These are phyloP conservation scores for Macaranga tanarius DNA, from an alignment of 441 rosid genomes.

Conservation along the genomic window DNA sequence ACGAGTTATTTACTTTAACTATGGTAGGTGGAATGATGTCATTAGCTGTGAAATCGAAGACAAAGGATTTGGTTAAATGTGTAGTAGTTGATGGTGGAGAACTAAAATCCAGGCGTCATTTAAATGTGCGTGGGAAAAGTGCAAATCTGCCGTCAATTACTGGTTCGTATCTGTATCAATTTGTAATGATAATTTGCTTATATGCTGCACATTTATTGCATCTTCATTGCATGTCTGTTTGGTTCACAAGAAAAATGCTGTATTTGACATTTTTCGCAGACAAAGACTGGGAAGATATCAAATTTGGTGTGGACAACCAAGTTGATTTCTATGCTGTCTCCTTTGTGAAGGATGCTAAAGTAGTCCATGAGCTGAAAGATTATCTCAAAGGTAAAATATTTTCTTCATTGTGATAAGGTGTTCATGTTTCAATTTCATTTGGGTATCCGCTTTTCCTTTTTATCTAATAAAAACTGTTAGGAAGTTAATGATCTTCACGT, in stretches of 20 bases:
- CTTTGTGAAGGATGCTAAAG: conserved; percentile 95
- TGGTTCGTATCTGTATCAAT: conserved; percentile 41
- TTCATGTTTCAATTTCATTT: neutral
- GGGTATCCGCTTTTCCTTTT: neutral
- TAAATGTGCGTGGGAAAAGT: conserved; percentile 96
- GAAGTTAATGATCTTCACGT: neutral
- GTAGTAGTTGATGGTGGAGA: conserved; percentile 88
- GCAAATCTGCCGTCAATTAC: conserved; percentile 95
- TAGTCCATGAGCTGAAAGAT: conserved; percentile 79
- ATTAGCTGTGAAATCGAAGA: conserved; percentile 77
- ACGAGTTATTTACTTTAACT: conserved; percentile 11
- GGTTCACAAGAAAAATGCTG: neutral
- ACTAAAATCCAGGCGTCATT: conserved; percentile 90
- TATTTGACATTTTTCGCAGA: conserved; percentile 42
- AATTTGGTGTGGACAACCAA: conserved; percentile 94
- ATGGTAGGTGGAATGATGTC: conserved; percentile 97
- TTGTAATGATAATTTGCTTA: conserved; percentile 8
- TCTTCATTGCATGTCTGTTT: neutral
- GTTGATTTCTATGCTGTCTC: conserved; percentile 98
- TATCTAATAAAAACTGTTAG: conserved; percentile 17
- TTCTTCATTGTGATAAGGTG: neutral
- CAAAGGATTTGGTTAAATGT: conserved; percentile 68
- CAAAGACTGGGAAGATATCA: conserved; percentile 98
- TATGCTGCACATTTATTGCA: conserved; percentile 9
- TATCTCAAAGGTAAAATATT: conserved; percentile 62